Evolutionary conservation across 2,329 filamentous ascomycete genomes (phyloP).

Genomic region (Trichoderma sp.): DNA sequence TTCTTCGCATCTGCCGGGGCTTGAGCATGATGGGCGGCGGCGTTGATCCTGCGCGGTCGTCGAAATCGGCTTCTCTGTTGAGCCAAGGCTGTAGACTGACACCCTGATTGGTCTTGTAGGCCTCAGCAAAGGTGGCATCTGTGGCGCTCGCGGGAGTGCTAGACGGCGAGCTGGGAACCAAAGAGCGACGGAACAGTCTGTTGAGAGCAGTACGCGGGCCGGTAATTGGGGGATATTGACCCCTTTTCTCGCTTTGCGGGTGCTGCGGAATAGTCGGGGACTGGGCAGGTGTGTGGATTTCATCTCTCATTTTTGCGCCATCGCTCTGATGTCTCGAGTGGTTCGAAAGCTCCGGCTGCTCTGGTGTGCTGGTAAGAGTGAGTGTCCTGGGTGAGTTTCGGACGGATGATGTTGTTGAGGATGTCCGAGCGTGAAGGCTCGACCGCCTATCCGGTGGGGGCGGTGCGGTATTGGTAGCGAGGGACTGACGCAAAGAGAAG

Average conservation of each 20-base stretch:
- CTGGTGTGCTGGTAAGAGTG: slow-evolving; percentile 24
- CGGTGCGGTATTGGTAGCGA: slow-evolving; percentile 38
- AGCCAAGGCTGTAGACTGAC: slow-evolving; percentile 39
- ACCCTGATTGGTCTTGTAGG: slow-evolving; percentile 22
- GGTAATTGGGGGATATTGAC: slow-evolving; percentile 50
- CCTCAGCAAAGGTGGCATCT: slow-evolving; percentile 21
- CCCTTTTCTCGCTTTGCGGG: slow-evolving; percentile 33
- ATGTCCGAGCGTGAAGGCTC: slow-evolving; percentile 50
- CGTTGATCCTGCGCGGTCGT: slow-evolving; percentile 49
- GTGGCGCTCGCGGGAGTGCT: slow-evolving; percentile 11
- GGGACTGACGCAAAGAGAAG: slow-evolving; percentile 40
- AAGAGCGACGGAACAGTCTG: slow-evolving; percentile 50
- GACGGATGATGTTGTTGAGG: slow-evolving; percentile 29
- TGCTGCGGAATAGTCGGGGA: slow-evolving; percentile 22
- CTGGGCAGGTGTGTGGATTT: slow-evolving; percentile 28
- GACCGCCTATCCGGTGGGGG: slow-evolving; percentile 53
- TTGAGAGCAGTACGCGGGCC: slow-evolving; percentile 46
- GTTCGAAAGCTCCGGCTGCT: slow-evolving; percentile 21
- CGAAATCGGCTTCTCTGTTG: slow-evolving; percentile 39
- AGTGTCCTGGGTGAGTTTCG: slow-evolving; percentile 6
- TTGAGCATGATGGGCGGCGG: slow-evolving; percentile 56
- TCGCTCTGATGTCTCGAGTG: slow-evolving; percentile 30
- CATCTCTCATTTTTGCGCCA: slow-evolving; percentile 29
- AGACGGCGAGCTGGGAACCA: slow-evolving; percentile 35
- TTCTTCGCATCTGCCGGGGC: slow-evolving; percentile 32